Evolutionary conservation across 805 yeast genomes (phyloP), one percentile per base, ranked within the genome.

Genomic region (Myxozyma lipomycoides): DNA sequence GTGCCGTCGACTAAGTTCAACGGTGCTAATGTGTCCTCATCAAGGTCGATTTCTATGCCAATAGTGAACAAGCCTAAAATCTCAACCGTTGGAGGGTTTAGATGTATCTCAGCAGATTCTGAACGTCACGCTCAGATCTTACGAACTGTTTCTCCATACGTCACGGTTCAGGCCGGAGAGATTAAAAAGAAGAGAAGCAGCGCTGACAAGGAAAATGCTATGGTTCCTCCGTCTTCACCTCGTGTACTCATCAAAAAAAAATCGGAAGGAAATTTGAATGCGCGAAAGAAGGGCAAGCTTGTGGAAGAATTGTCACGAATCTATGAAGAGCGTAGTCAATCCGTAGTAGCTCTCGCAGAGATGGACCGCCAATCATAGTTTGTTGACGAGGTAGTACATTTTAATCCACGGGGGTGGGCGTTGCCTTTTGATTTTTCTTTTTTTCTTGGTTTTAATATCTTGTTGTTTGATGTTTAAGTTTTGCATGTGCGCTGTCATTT

Each of bases 321-420:
- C 9, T 57, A 56, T 30, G 61, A 57, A 34, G 61, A 57, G 46
- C 46, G 61, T 21, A 51, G 58, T 28, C 57, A 56, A 51, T 55
- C 55, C 23, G 61, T 55, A 4, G 49, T 48, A 44, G 28, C 52
- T 35, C 43, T 56, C 24, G 49, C 52, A 35, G 55, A 46, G 39
- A 30, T 55, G 44, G 57, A 44, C 17, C 26, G 22, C 43, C 21
- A 21, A n/a, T n/a, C n/a, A n/a, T n/a, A n/a, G n/a, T n/a, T n/a
- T n/a, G n/a, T n/a, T n/a, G n/a, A n/a, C n/a, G n/a, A n/a, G n/a
- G n/a, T n/a, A n/a, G n/a, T n/a, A n/a, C n/a, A n/a, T n/a, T n/a
- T n/a, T n/a, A n/a, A n/a, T n/a, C n/a, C n/a, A n/a, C n/a, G n/a
- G n/a, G n/a, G n/a, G n/a, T n/a, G n/a, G n/a, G n/a, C n/a, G n/a